Conservation (phyloP, 2,329 filamentous ascomycete genomes). For the Aureobasidium leucospermi region DNA sequence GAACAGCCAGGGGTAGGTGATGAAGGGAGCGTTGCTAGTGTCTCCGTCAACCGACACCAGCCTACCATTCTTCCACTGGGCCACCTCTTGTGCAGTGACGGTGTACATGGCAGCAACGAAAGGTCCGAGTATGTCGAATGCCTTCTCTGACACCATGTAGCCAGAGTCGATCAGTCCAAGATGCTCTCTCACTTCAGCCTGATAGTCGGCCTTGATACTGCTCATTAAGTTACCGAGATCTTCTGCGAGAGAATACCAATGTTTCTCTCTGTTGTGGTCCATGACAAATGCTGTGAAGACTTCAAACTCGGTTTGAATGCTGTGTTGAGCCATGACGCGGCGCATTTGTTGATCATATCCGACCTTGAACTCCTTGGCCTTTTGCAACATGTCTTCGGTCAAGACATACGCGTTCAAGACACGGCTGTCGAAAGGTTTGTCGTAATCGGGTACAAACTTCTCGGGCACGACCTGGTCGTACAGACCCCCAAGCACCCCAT, state of each 20-base stretch:
- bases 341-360: slow-evolving; percentile 71
- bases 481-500: slow-evolving; percentile 67
- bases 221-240: slow-evolving; percentile 64
- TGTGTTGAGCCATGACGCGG: slow-evolving; percentile 77
- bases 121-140: slow-evolving; percentile 54
- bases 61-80: slow-evolving; percentile 48
- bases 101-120: slow-evolving; percentile 85
- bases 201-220: slow-evolving; percentile 62
- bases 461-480: slow-evolving; percentile 68
- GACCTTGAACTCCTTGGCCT: slow-evolving; percentile 60
- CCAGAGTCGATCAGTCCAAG: slow-evolving; percentile 46
- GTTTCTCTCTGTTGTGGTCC: slow-evolving; percentile 60
- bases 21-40: slow-evolving; percentile 60
- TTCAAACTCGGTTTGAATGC: slow-evolving; percentile 83
- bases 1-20: slow-evolving; percentile 94
- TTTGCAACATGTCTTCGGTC: slow-evolving; percentile 46
- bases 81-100: slow-evolving; percentile 66
- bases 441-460: slow-evolving; percentile 66
- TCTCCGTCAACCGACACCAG: slow-evolving; percentile 33
- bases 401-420: slow-evolving; percentile 57
- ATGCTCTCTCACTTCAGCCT: slow-evolving; percentile 56
- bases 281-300: slow-evolving; percentile 83
- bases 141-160: slow-evolving; percentile 23
- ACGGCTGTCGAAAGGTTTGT: slow-evolving; percentile 65
- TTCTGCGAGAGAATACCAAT: slow-evolving; percentile 82